Evolutionary conservation across 2,329 filamentous ascomycete species (phyloP), one percentile per base, ranked within the genome.

Genomic region (Diaporthe amygdali): DNA sequence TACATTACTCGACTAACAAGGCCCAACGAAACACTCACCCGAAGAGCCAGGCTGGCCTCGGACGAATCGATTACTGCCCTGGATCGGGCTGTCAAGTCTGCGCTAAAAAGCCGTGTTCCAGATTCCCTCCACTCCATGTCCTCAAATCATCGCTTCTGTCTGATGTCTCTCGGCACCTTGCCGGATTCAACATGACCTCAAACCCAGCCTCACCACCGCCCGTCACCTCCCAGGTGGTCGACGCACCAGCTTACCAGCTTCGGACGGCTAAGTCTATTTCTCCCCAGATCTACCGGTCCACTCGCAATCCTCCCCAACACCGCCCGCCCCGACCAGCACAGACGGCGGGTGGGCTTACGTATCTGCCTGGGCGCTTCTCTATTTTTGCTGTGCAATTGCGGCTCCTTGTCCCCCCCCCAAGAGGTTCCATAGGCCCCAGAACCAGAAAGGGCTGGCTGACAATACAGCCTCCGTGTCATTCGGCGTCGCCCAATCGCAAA

Each of bases 111-210:
- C 66, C 66, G 66, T 68, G 66, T 49, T 68, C 66, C 61, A 44
- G 46, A 44, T 17, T 39, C 34, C 37, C 69, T 59, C 64, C 71
- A 71, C 69, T 46, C 41, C 37, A 27, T 39, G 56, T 66, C 71
- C 69, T 73, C 71, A 71, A 71, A 73, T 71, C 71, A 69, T 67
- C 66, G 66, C 66, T 68, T 68, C 66, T 68, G 66, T 68, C 52
- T 68, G 66, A 71, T 39, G 32, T 64, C 55, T 63, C 44, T 71
- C 68, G 71, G 71, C 69, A 68, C 68, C 71, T 71, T 54, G 66
- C 71, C 71, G 63, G 55, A 46, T 30, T 72, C 54, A 47, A 66
- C 68, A 61, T 37, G 59, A 68, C 71, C 49, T 71, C 71, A 68
- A 72, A 71, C 63, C 46, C 44, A 63, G 64, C 64, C 71, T 71